These are phyloP conservation scores for Pascua sp. DNA, from an alignment of 1,284 basidiomycete genomes.

Conservation along the genomic window DNA sequence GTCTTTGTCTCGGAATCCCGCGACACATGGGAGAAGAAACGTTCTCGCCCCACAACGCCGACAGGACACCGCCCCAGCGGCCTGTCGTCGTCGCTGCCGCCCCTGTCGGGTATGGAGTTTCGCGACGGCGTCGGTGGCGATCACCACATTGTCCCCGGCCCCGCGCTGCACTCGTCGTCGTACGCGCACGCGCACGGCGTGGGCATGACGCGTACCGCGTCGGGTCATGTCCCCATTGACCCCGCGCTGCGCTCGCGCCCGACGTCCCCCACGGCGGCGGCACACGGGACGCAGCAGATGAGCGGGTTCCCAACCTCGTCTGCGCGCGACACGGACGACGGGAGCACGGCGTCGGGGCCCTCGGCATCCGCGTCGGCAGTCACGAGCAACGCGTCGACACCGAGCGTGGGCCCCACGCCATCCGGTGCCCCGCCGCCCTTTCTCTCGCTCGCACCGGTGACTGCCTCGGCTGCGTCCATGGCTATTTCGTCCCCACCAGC, in stretches of 20 bases:
- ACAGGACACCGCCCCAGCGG: slow-evolving; percentile 6
- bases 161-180: not conserved
- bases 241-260: not conserved
- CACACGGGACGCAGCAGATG: not conserved
- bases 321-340: slow-evolving; percentile 13
- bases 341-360: slow-evolving; percentile 1
- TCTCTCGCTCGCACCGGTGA: not conserved
- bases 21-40: slow-evolving; percentile 14
- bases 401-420: not conserved
- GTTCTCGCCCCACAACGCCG: slow-evolving; percentile 16
- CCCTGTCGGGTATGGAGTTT: slow-evolving; percentile 4
- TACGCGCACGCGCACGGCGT: too few relatives aligned
- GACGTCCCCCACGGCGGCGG: not conserved
- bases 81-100: not conserved
- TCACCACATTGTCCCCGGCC: not conserved
- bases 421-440: not conserved
- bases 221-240: too few relatives aligned
- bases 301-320: slow-evolving; percentile 13
- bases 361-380: not conserved
- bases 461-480: too few relatives aligned
- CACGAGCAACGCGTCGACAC: slow-evolving; percentile 1
- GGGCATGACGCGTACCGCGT: too few relatives aligned
- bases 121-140: slow-evolving; percentile 12
- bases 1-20: slow-evolving; percentile 25
- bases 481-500: not conserved